Evolutionary conservation across 768 basidiomycete genomes (phyloP), one percentile per base, ranked within the genome.

Genomic region (Collybia nuda): DNA sequence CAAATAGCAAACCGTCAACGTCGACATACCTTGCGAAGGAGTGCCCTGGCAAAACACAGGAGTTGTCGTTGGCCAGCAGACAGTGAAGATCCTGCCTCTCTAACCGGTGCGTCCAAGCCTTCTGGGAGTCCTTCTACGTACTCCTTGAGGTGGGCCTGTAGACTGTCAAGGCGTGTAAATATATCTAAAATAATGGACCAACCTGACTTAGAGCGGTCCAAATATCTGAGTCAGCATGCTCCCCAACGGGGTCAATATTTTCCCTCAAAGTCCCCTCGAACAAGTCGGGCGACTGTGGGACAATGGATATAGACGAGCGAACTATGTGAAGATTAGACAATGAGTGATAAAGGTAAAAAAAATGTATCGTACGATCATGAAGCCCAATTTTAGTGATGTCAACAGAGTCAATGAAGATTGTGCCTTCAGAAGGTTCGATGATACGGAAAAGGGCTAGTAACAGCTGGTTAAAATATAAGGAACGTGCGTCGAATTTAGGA

Each of bases 1-100:
- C 51, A 45, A 15, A 56, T 11, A 17, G 42, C 51, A 45, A 28
- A 28, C 41, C 39, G 12, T 8, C n/a, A 19, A 14, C 18, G 39
- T 17, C 23, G 19, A 28, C 11, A 46, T 66, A 83, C 85, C 74
- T 90, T 88, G 48, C 88, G 77, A 50, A 96, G 67, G 36, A 95
- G 65, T 0, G 93, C 93, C 45, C 93, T 71, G 1, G 94, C 89
- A 61, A 97, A 93, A 64, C 93, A 97, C 9, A 98, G 63, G 4
- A 98, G 68, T 62, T 97, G 95, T 35, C 88, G 69, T 64, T 97
- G 94, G 5, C 95, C 95, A 22, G 88, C 72, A 7, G 87, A 90
- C 43, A 97, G 72, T 6, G 93, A 93, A 19, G 82, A 79, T 0
- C 92, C 93, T 7, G 85, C 89, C 68, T 93, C 91, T 50, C 80